Base-by-base conservation (phyloP, 1,284 basidiomycete species). In the Rhizopogon parksii region DNA sequence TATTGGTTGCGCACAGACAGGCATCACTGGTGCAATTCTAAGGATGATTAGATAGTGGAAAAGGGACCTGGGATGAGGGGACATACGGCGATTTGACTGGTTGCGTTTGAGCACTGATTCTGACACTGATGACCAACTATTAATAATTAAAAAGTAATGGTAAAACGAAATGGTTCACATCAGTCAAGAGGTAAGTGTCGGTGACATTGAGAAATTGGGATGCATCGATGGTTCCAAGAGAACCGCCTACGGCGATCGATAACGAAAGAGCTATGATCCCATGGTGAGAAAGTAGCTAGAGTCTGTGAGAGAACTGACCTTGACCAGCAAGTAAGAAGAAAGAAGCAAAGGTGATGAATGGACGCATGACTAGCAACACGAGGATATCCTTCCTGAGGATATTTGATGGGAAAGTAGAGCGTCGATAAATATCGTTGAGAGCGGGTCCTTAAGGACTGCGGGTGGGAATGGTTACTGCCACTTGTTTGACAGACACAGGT, bases 1-100 rank as follows among this genome's bases (percentile, higher is more conserved):
- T 75, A 1, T 54, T 58, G 14, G 62, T 50, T 14, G 49, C 57
- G 70, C 85, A 88, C 27, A 84, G 70, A 62, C 84, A 86, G 11
- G 54, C 52, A 39, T 74, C 62, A 55, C 77, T 65, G 12, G 54
- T 54, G 38, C 62, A 64, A 14, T 40, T 60, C 65, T 64, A 42
- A n/a, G 36, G 2, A 42, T 25, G 36, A 19, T 39, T 49, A 14
- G 35, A 30, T 9, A 34, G 6, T 7, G 8, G 25, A 1, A 35
- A 27, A 8, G 14, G 24, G 9, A 36, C 2, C 36, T n/a, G n/a
- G 35, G 37, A 12, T n/a, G 11, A 24, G 2, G 14, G 5, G 15
- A 62, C 79, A 69, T 49, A 70, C 70, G 15, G 55, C 50, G 53
- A 84, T 70, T 34, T 59, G 62, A n/a, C 37, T 47, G 19, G 58